Evolutionary conservation across 495 filamentous ascomycete genomes (phyloP), one percentile per base, ranked within the genome.

Genomic region (Penicillium robsamsonii): DNA sequence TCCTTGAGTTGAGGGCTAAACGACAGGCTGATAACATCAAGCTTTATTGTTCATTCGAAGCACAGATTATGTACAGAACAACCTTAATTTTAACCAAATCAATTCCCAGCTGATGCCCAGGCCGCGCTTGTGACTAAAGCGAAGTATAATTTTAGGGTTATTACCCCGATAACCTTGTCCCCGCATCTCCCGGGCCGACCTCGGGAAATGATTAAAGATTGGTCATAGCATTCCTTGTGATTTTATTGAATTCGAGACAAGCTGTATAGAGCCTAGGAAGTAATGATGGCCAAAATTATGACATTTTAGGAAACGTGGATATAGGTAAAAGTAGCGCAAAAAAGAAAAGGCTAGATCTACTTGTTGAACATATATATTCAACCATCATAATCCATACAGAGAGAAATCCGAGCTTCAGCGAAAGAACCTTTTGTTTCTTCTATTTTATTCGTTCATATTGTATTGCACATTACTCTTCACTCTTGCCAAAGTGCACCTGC

Each of bases 401-500:
- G 30, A 10, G 9, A 33, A 9, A 4, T 12, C 12, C 3, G 30
- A 35, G 31, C 12, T 35, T 35, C 1, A 15, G 31, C 12, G 12
- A 35, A 13, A 15, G 12, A 35, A 35, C 5, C 13, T 35, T 13
- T 13, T 35, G 2, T 31, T 31, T 31, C 30, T 12, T 11, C 10
- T 12, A 6, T 35, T 35, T 15, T 35, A n/a, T 13, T 27, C 4
- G 31, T 5, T 5, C 31, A 13, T 35, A 31, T 12, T 35, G 11
- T 35, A 5, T 11, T 35, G 2, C 31, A 11, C 11, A 13, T 22
- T 29, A 51, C n/a, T 27, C 2, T 17, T 24, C 10, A n/a, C 4
- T 17, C 15, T 42, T 30, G 13, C 53, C 44, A 18, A 48, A 48
- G 52, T 60, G 58, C 13, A 55, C 58, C 33, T 52, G 30, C 11